Base-by-base conservation (phyloP, 176 grass and related monocot genomes). In the Eragrostis nindensis region DNA sequence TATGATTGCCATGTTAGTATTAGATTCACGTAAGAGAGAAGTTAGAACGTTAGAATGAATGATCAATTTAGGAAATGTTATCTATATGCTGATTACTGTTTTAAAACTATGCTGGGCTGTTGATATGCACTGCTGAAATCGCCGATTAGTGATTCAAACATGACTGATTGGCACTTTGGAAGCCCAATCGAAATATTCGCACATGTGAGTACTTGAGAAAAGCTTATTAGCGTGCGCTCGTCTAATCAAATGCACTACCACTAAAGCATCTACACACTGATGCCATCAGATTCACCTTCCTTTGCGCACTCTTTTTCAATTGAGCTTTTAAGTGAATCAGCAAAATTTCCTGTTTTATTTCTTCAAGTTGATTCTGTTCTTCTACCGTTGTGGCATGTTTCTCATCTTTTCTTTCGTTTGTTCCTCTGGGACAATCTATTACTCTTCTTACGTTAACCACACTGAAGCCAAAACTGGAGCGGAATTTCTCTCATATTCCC, bases 381-480 rank as follows among this genome's bases (percentile, higher is more conserved):
- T 50, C 17, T 18, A 17, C 15, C 48, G 17, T 50, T 50, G 53
- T 69, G 7, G n/a, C 24, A 32, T 55, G 22, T 49, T 10, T 0
- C 4, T n/a, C 8, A 19, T 32, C 3, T 17, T 49, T 54, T 26
- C 3, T 40, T 10, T 40, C 5, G 13, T 13, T 3, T 15, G 3
- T 30, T 30, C 30, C 0, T 44, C 42, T 41, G 29, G 2, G 8
- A 62, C 24, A 36, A 41, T 1, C 0, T 53, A 14, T 45, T 76
- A 19, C 52, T 64, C 64, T 82, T 76, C 6, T 63, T 82, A 64
- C 72, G 76, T 82, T 87, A 82, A 82, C 85, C 85, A 87, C 72
- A 77, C 71, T 12, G 78, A 82, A 82, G 38, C 32, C 32, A n/a
- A n/a, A n/a, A 4, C 32, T 36, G 32, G n/a, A n/a, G n/a, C n/a